Percentiles rank a stretch among this genome's conserved stretches.
These are phyloP conservation scores for Brassica balearica DNA, from an alignment of 441 rosid species.

Conservation along the genomic window DNA sequence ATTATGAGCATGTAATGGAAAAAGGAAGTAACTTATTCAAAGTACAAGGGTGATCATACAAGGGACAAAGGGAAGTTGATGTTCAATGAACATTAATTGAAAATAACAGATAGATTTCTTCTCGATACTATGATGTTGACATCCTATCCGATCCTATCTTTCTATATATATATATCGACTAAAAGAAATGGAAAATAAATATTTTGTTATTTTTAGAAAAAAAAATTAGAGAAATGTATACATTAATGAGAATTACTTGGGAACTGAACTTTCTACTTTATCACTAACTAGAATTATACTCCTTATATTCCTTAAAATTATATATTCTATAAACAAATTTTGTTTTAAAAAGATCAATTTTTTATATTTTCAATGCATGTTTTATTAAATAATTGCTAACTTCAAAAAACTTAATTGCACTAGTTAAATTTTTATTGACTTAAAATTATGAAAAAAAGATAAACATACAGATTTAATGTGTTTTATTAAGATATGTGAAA, in stretches of 20 bases:
- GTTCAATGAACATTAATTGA: conserved; percentile 17
- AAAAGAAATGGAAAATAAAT: neutral
- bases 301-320: too few species aligned
- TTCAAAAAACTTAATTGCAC: too few species aligned
- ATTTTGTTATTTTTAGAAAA: neutral
- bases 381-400: too few species aligned
- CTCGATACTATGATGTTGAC: conserved; percentile 16
- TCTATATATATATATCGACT: neutral
- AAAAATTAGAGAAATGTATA: neutral
- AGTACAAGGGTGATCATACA: conserved; percentile 8
- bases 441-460: too few species aligned
- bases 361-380: too few species aligned
- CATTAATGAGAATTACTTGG: neutral
- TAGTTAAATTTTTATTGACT: too few species aligned
- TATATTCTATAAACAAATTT: too few species aligned
- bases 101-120: conserved; percentile 16
- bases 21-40: neutral
- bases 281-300: neutral
- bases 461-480: too few species aligned
- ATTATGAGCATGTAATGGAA: neutral
- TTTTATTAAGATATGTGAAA: too few species aligned
- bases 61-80: conserved; percentile 23
- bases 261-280: neutral
- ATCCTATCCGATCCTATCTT: conserved; percentile 9
- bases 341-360: too few species aligned